Conservation (phyloP, 2,329 filamentous ascomycete species). For the Monilinia laxa region DNA sequence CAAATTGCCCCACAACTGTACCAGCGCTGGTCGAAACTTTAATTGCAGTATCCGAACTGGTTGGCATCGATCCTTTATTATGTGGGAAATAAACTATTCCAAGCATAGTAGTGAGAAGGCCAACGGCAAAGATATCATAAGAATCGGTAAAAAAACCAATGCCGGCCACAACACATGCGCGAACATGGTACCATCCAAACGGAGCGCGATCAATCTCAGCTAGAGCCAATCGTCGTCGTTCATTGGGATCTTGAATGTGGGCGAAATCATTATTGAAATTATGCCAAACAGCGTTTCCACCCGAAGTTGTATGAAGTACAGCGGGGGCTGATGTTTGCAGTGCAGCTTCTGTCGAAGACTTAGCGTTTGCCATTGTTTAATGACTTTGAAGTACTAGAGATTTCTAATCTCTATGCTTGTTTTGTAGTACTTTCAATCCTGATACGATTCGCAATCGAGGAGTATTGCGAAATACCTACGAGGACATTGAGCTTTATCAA, state of each 20-base stretch:
- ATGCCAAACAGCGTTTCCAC: constrained; percentile 70
- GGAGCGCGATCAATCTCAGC: constrained; percentile 79
- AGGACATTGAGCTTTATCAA: constrained; percentile 17
- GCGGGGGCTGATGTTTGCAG: constrained; percentile 14
- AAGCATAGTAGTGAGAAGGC: constrained; percentile 60
- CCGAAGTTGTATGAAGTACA: constrained; percentile 47
- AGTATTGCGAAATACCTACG: background rate
- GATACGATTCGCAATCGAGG: background rate
- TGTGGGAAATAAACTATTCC: constrained; percentile 31
- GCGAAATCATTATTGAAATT: constrained; percentile 76
- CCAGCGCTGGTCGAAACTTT: constrained; percentile 81
- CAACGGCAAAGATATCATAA: constrained; percentile 59
- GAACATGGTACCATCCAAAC: constrained; percentile 78
- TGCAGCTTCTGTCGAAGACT: constrained; percentile 8
- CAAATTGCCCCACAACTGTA: constrained; percentile 77
- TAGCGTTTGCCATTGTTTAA: background rate
- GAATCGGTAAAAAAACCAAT: constrained; percentile 83
- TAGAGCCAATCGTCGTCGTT: constrained; percentile 75
- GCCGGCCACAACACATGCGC: constrained; percentile 72
- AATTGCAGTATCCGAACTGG: constrained; percentile 72
- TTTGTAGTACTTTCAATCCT: constrained; percentile 8
- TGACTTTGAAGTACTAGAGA: constrained; percentile 1
- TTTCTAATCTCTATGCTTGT: constrained; percentile 1
- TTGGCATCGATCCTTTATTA: constrained; percentile 57
- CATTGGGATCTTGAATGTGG: constrained; percentile 67